Evolutionary conservation across 2,329 filamentous ascomycete species (phyloP), one percentile per base, ranked within the genome.

Genomic region (Epichloe glyceriae): DNA sequence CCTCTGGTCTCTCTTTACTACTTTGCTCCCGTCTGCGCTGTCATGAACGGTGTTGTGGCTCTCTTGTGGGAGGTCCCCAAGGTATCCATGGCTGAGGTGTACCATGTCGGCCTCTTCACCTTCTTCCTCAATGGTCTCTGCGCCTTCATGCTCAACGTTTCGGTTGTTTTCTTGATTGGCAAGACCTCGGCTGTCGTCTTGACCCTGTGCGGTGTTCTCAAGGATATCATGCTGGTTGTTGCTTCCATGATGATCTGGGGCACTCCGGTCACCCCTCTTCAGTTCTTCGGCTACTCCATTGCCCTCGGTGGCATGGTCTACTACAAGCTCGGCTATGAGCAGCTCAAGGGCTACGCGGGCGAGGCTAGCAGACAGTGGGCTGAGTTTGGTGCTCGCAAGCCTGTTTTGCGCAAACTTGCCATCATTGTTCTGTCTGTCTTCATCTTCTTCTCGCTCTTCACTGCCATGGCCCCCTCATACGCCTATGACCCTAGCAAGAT

Each of bases 1-100:
- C 87, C 87, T 17, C 74, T 93, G 20, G 87, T 93, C 50, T 93
- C 87, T 33, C 79, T 93, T 12, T 93, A 93, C 78, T 93, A 93
- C 75, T 93, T 90, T 61, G 88, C 88, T 2, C 87, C 87, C 15
- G 82, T 88, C 51, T 93, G 87, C 69, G 87, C 87, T 46, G 70
- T 79, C 64, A 89, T 93, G 81, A 93, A 93, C 73, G 79, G 83
- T 58, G 64, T 80, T 12, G 79, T 89, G 46, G 84, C 85, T 50
- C 71, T 91, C 34, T 70, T 87, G 63, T 82, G 83, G 71, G 87
- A 93, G 68, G 67, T 89, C 3, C 85, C 85, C 58, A 75, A 71
- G 57, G 76, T 89, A 62, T 75, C 74, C 53, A 78, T 88, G 72
- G 73, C 69, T 38, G 84, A 91, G 58, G 73, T 93, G 53, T 79